Evolutionary conservation across 768 basidiomycete genomes (phyloP), one percentile per base, ranked within the genome.

Genomic region (Amanita phalloides): DNA sequence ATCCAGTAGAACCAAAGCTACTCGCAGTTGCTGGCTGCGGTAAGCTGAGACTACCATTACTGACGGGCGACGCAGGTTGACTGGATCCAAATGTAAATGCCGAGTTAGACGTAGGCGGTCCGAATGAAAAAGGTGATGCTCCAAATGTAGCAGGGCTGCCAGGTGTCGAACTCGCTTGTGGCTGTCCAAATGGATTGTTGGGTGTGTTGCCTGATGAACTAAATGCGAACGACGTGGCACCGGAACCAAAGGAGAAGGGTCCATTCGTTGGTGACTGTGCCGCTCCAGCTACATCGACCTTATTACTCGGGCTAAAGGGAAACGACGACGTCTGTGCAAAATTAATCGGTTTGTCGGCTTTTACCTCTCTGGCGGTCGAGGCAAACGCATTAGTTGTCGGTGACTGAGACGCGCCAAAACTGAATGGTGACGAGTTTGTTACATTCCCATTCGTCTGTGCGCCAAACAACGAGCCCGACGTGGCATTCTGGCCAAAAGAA

Each of bases 31-130:
- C 56, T 51, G 69, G 58, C 35, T 63, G 68, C 5, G 78, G 71
- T 36, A 76, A 59, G 48, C 54, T 64, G 45, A 72, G 55, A 32
- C 60, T 69, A 23, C 56, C 66, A 14, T 64, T 65, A 49, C 66
- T 65, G 42, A 75, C 79, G 25, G 81, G 81, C 8, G 81, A 84
- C 37, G 71, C 74, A 48, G 82, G 80, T 57, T 81, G 81, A 57
- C 71, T 75, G 35, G 75, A 68, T 20, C 75, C 79, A 59, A 83
- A 84, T 7, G 66, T 44, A 56, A 82, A 83, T 1, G 71, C 53
- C 23, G 66, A 59, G 47, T 57, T 68, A 26, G 74, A 64, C 8
- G 68, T 54, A 25, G 64, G 61, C 53, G 67, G 53, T 47, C 67
- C 64, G 57, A 84, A 84, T 3, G 70, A 62, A 57, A 84, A 83